Evolutionary conservation across 2,329 filamentous ascomycete species (phyloP).

Genomic region (Teratosphaeria pseudoeucalypti): DNA sequence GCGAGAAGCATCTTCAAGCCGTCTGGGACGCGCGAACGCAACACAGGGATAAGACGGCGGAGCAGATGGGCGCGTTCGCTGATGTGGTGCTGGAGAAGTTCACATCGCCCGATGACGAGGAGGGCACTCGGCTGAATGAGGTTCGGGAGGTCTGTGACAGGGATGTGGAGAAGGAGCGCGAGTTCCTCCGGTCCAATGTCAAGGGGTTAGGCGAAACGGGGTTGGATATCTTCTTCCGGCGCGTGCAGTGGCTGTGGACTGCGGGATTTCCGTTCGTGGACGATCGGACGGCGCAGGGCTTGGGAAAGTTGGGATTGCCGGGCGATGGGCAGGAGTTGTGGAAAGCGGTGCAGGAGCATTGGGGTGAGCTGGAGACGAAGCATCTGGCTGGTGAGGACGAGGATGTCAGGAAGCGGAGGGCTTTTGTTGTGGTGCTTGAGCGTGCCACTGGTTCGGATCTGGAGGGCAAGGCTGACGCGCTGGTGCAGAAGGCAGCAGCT

Average conservation of each 20-base stretch:
- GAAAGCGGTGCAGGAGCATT: slow-evolving; percentile 26
- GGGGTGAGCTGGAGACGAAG: slow-evolving; percentile 24
- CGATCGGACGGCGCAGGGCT: slow-evolving; percentile 22
- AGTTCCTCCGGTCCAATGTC: slow-evolving; percentile 25
- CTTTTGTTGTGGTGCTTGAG: slow-evolving; percentile 32
- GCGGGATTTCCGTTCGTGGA: slow-evolving; percentile 32
- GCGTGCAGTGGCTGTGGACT: slow-evolving; percentile 32
- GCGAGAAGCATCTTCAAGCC: slow-evolving; percentile 29
- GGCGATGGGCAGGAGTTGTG: slow-evolving; percentile 25
- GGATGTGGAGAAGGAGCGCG: slow-evolving; percentile 21
- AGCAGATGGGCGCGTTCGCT: slow-evolving; percentile 27
- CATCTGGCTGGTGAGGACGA: slow-evolving; percentile 23
- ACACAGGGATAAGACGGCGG: slow-evolving; percentile 37
- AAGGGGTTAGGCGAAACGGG: slow-evolving; percentile 34
- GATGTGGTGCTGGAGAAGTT: slow-evolving; percentile 25
- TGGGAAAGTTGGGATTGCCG: slow-evolving; percentile 29
- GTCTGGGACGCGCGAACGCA: slow-evolving; percentile 34
- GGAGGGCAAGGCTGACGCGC: slow-evolving; percentile 26
- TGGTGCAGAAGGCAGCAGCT: slow-evolving; percentile 16
- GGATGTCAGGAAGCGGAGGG: slow-evolving; percentile 26
- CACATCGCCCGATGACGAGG: slow-evolving; percentile 20
- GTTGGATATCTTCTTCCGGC: slow-evolving; percentile 33
- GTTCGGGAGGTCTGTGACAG: slow-evolving; percentile 24
- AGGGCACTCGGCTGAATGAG: slow-evolving; percentile 23
- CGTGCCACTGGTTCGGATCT: slow-evolving; percentile 28